Evolutionary conservation across 768 basidiomycete species (phyloP), one percentile per base, ranked within the genome.

Genomic region (Boletus speciosus): DNA sequence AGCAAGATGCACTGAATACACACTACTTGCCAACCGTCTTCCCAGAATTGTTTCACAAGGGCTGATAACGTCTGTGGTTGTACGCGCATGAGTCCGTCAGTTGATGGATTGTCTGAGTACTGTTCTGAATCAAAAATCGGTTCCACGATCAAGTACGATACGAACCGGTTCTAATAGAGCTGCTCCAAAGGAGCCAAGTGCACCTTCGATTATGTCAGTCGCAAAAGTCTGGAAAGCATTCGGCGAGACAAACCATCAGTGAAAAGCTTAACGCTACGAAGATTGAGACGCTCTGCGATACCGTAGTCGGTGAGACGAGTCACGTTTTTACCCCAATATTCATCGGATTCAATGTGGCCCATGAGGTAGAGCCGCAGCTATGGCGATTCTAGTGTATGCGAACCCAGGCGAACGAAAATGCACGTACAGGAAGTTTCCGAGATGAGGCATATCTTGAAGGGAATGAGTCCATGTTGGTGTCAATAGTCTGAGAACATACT

Each of bases 131-230:
- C 35, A 58, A 23, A 27, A 27, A 19, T 9, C 32, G 29, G 31
- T 49, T 19, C 8, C 5, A 29, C 5, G 19, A 44, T 36, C 5
- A 4, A 16, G 12, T 4, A 14, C 15, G 9, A 23, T 31, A 50
- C 69, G 41, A 42, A 71, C 68, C 3, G 93, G 90, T 46, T 86
- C 79, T 6, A 90, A 72, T 52, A 98, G 77, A 0, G 96, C 94
- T 0, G 96, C 94, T 7, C 96, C 95, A 78, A 90, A 91, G 2
- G 89, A 91, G 0, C 96, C 93, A 5, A 98, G 79, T 0, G 95
- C 95, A 39, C 94, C 87, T 88, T 49, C 6, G 35, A 32, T 34
- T 5, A 52, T 16, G 46, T 68, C 19, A 64, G 55, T 14, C 11
- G 10, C 15, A 40, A 19, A 16, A 10, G 15, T 35, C 21, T 16